Evolutionary conservation across 257 asterid species (phyloP).

Genomic region (Petrea volubilis): DNA sequence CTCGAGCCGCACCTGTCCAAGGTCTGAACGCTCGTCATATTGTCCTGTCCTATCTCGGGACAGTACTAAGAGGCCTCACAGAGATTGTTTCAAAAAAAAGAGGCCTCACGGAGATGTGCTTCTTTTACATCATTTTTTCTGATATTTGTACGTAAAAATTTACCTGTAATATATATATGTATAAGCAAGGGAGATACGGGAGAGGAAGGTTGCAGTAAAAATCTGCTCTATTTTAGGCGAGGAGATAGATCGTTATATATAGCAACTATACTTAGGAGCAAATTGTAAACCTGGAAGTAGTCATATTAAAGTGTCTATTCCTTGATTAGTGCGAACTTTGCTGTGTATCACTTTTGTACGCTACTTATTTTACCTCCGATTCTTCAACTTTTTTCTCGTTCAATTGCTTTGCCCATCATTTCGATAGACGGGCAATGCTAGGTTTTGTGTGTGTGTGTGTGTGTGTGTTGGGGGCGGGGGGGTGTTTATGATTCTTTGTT

Average conservation of each 20-base stretch:
- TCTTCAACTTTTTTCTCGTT: not conserved
- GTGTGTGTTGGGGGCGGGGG: too few relatives aligned
- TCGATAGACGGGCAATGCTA: not conserved
- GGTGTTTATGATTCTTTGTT: too few relatives aligned
- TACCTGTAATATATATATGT: conserved; percentile 39
- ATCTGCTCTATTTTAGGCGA: conserved; percentile 50
- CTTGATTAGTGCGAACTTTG: not conserved
- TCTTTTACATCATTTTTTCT: conserved; percentile 16
- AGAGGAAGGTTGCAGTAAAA: conserved; percentile 25
- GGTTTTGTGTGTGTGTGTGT: too few relatives aligned
- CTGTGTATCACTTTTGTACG: not conserved
- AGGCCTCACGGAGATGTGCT: conserved; percentile 4
- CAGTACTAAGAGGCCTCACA: conserved; percentile 8
- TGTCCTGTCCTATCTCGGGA: conserved; percentile 37
- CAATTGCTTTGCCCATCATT: not conserved
- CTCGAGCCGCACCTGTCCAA: conserved; percentile 23
- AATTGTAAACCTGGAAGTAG: not conserved
- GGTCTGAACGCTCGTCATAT: conserved; percentile 31
- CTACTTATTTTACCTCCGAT: conserved; percentile 15
- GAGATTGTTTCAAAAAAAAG: too few relatives aligned
- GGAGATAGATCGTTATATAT: conserved; percentile 33
- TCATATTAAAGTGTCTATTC: not conserved
- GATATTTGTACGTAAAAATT: conserved; percentile 23
- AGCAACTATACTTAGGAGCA: conserved; percentile 26
- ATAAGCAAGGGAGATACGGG: conserved; percentile 13